Evolutionary conservation across 106 monocot genomes (phyloP).

Genomic region (Gastrodia elata): DNA sequence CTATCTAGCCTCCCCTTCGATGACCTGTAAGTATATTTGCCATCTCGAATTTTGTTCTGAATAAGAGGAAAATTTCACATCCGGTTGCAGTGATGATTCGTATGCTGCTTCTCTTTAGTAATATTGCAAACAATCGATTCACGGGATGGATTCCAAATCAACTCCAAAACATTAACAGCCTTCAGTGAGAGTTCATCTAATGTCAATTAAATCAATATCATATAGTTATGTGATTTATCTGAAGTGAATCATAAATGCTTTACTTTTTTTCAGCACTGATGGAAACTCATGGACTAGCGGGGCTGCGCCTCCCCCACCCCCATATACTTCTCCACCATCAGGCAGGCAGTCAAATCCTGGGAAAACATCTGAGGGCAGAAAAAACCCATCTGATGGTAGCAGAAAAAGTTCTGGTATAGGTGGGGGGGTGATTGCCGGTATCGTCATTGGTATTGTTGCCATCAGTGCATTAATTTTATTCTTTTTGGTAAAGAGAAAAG

Average conservation of each 20-base stretch:
- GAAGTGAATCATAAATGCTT: neutral
- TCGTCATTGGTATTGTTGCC: slow-evolving; percentile 33
- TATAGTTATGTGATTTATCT: neutral
- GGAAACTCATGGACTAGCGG: slow-evolving; percentile 46
- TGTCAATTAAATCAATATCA: neutral
- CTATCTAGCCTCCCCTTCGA: slow-evolving; percentile 46
- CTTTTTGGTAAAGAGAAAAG: slow-evolving; percentile 38
- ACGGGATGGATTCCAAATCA: slow-evolving; percentile 51
- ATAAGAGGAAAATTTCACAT: neutral
- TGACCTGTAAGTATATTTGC: slow-evolving; percentile 33
- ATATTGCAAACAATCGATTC: slow-evolving; percentile 55
- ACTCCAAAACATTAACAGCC: slow-evolving; percentile 33
- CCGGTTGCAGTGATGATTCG: neutral
- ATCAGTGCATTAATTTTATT: slow-evolving; percentile 39
- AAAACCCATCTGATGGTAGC: slow-evolving; percentile 12
- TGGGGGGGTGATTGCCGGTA: slow-evolving; percentile 51
- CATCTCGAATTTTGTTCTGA: neutral
- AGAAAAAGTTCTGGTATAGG: slow-evolving; percentile 31
- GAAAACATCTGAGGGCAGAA: slow-evolving; percentile 13
- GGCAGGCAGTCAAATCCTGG: slow-evolving; percentile 24
- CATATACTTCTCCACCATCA: slow-evolving; percentile 32
- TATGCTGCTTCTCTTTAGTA: slow-evolving; percentile 19
- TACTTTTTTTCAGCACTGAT: slow-evolving; percentile 30
- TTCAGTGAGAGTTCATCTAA: slow-evolving; percentile 29
- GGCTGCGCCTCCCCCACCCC: slow-evolving; percentile 45